Evolutionary conservation across 768 basidiomycete species (phyloP), one percentile per base, ranked within the genome.

Genomic region (Trametopsis cervina): DNA sequence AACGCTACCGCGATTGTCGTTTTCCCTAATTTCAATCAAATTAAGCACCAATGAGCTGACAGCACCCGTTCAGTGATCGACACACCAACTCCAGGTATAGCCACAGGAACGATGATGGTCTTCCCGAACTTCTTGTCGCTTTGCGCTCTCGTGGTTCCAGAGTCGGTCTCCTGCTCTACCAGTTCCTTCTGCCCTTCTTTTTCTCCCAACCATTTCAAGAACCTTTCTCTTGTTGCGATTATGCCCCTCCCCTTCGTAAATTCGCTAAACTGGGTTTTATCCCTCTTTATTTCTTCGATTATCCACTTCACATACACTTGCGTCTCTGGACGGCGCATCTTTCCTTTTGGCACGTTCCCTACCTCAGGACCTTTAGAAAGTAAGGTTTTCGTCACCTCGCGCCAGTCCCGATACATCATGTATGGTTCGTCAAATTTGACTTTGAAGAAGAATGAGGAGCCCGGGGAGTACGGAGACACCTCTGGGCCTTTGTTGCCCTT

Each of bases 381-480:
- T n/a, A 95, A 70, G 10, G 63, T 66, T 62, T 89, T 89, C 4
- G 96, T 97, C 44, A 94, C 74, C 66, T 98, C 95, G 47, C 95
- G 77, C 92, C 93, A 98, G 62, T 94, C 89, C 47, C 96, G 85
- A 67, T 96, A 98, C 82, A 95, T 94, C 77, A 97, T 83, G 63
- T 99, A 99, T 2, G 95, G 95, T 60, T 98, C 91, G 65, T 98
- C 93, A 65, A 97, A 98, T 63, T 99, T 99, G 69, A 98, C 76
- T 63, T 99, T 99, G 82, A 96, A 98, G 76, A 99, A 97, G 74
- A 97, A 95, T 0, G 90, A 85, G 1, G 86, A 80, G 24, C 85
- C 89, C 0, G 82, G 66, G 0, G 73, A 63, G 60, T 97, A 96
- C 0, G 92, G 93, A 1, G 78, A 74, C 15, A 46, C 42, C n/a